Percentiles rank a stretch among this genome's conserved stretches.
Evolutionary conservation across 129 eudicot genomes (phyloP).

Genomic region (Lonicera japonica): DNA sequence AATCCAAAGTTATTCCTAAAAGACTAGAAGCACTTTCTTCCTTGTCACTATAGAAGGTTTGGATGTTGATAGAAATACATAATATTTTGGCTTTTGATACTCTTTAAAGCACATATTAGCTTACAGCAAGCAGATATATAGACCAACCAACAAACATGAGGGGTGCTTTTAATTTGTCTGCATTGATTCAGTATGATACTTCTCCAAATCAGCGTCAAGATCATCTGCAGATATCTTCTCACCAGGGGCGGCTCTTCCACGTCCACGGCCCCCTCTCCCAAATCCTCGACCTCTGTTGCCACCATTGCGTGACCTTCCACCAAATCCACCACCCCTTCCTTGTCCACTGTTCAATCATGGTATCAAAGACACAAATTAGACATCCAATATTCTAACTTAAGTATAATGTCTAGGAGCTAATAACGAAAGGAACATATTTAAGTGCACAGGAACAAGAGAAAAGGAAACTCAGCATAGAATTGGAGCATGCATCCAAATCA

Average conservation of each 20-base stretch:
- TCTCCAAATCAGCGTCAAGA: slow-evolving; percentile 94
- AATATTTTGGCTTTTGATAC: slow-evolving; percentile 13
- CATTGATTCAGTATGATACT: slow-evolving; percentile 77
- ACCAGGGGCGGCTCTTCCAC: slow-evolving; percentile 43
- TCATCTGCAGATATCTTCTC: slow-evolving; percentile 86
- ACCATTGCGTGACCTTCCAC: slow-evolving; percentile 55
- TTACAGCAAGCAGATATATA: slow-evolving; percentile 10
- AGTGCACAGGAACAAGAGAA: not conserved
- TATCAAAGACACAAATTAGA: slow-evolving; percentile 14
- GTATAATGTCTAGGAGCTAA: not conserved
- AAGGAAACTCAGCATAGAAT: not conserved
- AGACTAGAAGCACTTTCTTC: slow-evolving; percentile 15
- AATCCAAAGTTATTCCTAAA: slow-evolving; percentile 29
- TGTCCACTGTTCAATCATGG: slow-evolving; percentile 40
- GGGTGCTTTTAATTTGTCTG: slow-evolving; percentile 43
- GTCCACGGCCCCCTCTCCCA: slow-evolving; percentile 28
- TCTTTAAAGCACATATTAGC: slow-evolving; percentile 14
- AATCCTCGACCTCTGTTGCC: slow-evolving; percentile 41
- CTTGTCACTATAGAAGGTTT: slow-evolving; percentile 25
- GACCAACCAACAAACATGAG: slow-evolving; percentile 9
- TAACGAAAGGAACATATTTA: too few relatives aligned
- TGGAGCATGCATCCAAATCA: not conserved
- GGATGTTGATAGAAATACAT: slow-evolving; percentile 32
- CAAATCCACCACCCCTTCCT: slow-evolving; percentile 48
- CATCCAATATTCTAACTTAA: not conserved